Evolutionary conservation across 1,139 yeast species (phyloP).

Genomic region (Pichia sp.): DNA sequence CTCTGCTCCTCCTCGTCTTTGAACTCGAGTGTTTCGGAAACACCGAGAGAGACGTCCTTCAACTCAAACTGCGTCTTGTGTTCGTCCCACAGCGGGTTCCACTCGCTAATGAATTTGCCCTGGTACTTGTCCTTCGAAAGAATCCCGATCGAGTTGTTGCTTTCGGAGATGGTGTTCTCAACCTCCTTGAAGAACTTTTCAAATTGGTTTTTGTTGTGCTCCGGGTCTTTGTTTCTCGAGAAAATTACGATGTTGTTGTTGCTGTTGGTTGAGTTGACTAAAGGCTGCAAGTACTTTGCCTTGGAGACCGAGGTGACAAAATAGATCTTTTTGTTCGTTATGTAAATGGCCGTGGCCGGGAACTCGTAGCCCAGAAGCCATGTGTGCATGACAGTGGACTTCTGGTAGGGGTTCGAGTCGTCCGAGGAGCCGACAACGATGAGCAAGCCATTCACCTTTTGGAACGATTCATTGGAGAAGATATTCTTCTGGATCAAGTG

Average conservation of each 20-base stretch:
- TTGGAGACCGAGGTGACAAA: slow-evolving; percentile 84
- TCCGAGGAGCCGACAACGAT: slow-evolving; percentile 79
- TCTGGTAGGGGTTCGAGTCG: slow-evolving; percentile 86
- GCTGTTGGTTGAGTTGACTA: slow-evolving; percentile 32
- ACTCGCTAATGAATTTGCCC: slow-evolving; percentile 80
- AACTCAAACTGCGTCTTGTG: slow-evolving; percentile 38
- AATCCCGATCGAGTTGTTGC: slow-evolving; percentile 53
- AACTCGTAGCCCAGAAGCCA: slow-evolving; percentile 96
- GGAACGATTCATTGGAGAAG: slow-evolving; percentile 39
- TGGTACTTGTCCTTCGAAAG: slow-evolving; percentile 66
- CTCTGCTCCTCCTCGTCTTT: slow-evolving; percentile 79
- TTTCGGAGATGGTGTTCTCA: slow-evolving; percentile 33
- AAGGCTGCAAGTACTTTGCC: slow-evolving; percentile 66
- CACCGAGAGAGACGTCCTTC: slow-evolving; percentile 54
- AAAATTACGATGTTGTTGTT: slow-evolving; percentile 52
- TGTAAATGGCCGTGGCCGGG: slow-evolving; percentile 76
- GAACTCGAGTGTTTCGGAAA: slow-evolving; percentile 58
- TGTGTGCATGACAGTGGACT: slow-evolving; percentile 80
- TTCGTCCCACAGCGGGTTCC: slow-evolving; percentile 55
- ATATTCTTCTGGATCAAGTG: slow-evolving; percentile 39
- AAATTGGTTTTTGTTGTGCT: slow-evolving; percentile 66
- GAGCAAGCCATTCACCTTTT: slow-evolving; percentile 51
- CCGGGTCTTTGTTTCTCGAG: slow-evolving; percentile 78
- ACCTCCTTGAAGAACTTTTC: slow-evolving; percentile 52
- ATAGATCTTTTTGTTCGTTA: slow-evolving; percentile 57